Evolutionary conservation across 2,329 filamentous ascomycete species (phyloP), one percentile per base, ranked within the genome.

Genomic region (Ophiosphaerella herpotricha): DNA sequence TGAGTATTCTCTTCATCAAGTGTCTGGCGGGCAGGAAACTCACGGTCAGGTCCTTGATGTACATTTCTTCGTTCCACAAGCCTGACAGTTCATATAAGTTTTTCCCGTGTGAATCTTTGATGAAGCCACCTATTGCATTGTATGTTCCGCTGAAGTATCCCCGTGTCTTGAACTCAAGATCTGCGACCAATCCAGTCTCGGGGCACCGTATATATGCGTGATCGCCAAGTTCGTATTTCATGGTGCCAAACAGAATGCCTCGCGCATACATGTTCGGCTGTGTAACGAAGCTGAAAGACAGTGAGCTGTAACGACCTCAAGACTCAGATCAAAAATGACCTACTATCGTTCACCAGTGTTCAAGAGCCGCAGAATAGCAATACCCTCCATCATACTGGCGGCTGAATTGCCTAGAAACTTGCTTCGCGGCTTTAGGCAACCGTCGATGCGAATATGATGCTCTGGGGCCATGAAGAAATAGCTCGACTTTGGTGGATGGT

Each of bases 201-300:
- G 93, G 91, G 72, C 94, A 97, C 59, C 87, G 84, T 16, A 99
- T 90, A 64, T 91, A 90, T 71, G 92, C 96, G 77, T 96, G 92
- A 72, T 97, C 93, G 57, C 93, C 94, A 7, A 99, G 85, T 77
- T 99, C 94, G 74, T 97, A 99, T 75, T 97, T 97, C 94, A 99
- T 97, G 74, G 97, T 97, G 40, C 94, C 94, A 67, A 99, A 97
- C 7, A 99, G 80, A 52, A 99, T 97, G 32, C 94, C 93, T 55
- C 94, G 85, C 18, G 93, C 94, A 73, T 99, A 99, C 91, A 99
- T 99, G 78, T 99, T 99, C 14, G 94, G 94, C 69, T 99, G 94
- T 4, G 94, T 97, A 44, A 97, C 77, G 67, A 95, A 90, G 75
- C 90, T 95, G 26, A n/a, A 16, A 26, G 23, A 13, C 13, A 24